Conservation (phyloP, 805 yeast species). For the Candida boleticola region DNA sequence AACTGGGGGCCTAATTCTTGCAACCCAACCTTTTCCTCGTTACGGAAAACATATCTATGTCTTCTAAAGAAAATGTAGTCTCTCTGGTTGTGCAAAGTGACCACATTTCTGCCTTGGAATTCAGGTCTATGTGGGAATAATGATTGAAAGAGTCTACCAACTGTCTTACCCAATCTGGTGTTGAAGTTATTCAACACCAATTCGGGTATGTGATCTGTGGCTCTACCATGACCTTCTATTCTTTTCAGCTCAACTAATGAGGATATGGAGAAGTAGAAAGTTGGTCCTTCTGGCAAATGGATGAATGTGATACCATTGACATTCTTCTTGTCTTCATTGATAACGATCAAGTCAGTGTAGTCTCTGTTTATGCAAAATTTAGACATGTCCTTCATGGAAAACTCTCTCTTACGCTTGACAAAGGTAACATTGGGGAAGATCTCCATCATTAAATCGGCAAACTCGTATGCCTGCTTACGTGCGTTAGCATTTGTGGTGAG, state of each 20-base stretch:
- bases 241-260: conserved; percentile 73
- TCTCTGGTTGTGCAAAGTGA: conserved; percentile 93
- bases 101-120: conserved; percentile 91
- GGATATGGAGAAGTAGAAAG: conserved; percentile 83
- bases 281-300: conserved; percentile 94
- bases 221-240: conserved; percentile 84
- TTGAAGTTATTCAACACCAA: conserved; percentile 87
- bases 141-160: conserved; percentile 88
- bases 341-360: conserved; percentile 82
- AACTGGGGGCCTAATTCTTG: conserved; percentile 98
- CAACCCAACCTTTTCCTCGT: conserved; percentile 89
- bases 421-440: conserved; percentile 83
- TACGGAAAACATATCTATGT: conserved; percentile 85
- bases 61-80: conserved; percentile 94
- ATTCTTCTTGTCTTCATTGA: conserved; percentile 90
- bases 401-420: conserved; percentile 83
- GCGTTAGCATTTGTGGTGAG: conserved; percentile 89
- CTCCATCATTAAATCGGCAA: conserved; percentile 83
- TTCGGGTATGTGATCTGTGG: conserved; percentile 91
- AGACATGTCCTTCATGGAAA: conserved; percentile 82
- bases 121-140: conserved; percentile 93
- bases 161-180: conserved; percentile 89
- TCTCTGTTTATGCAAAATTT: conserved; percentile 77
- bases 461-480: conserved; percentile 81
- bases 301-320: conserved; percentile 92